Base-by-base conservation (phyloP, 768 basidiomycete genomes). In the Crepidotus variabilis region DNA sequence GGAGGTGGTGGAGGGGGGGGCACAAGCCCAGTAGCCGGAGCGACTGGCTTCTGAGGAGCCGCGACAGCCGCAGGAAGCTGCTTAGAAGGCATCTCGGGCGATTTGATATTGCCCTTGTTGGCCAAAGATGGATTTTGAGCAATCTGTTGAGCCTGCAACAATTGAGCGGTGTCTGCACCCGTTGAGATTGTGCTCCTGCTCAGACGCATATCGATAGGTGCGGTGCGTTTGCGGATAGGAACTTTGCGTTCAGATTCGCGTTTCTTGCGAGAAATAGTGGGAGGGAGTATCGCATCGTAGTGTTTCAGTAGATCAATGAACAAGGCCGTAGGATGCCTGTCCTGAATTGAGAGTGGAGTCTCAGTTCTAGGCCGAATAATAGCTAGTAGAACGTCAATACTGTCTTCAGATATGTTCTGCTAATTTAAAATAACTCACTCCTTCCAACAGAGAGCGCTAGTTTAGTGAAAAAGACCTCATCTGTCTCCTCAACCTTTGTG, bases 321-420 rank as follows among this genome's bases (percentile, higher is more conserved):
- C 58, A 98, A 73, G 46, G 90, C 90, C 92, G 88, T 81, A 51
- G 92, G 85, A 74, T 96, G 88, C 39, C 93, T 89, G 67, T 94
- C 94, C 69, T 96, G 92, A 58, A 98, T 87, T 2, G 94, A 92
- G 22, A 94, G 67, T 55, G 92, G 84, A 5, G 85, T 87, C 67
- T 98, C 94, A 39, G 77, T 64, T 70, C 86, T 90, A 18, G 96
- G 96, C 23, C 94, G 78, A 32, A 96, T 74, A 48, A 98, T 80
- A 24, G 84, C 92, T 94, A 59, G 6, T 48, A 47, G 51, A 50
- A 56, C 47, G 51, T 57, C 48, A 50, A 56, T 11, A 45, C 8
- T 28, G 28, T 28, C 28, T 8, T 9, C 56, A 43, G 18, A 61
- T 16, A 2, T 55, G 46, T 16, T 8, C 18, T 24, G 32, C 36